Percentiles rank a stretch among this genome's conserved stretches.
Evolutionary conservation across 805 yeast genomes (phyloP).

Genomic region (Hanseniaspora meyeri): DNA sequence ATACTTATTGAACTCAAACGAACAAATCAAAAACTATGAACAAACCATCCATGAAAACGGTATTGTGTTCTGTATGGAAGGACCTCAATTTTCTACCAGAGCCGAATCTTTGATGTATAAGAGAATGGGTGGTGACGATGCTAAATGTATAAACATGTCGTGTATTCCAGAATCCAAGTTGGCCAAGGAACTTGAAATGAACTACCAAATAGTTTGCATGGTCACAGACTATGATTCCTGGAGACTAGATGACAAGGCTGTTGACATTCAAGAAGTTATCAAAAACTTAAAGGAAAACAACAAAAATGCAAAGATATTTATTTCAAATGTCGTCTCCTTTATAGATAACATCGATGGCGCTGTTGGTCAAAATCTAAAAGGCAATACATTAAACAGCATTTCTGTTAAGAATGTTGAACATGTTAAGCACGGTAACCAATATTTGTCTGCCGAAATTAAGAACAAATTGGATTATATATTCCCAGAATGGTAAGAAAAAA

Average conservation of each 20-base stretch:
- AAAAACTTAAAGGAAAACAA: conserved; percentile 80
- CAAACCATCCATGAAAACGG: conserved; percentile 47
- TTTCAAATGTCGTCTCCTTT: conserved; percentile 53
- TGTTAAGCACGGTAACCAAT: conserved; percentile 33
- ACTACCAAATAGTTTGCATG: conserved; percentile 98
- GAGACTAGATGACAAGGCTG: conserved; percentile 92
- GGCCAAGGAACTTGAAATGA: conserved; percentile 93
- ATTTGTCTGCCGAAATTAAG: conserved; percentile 58
- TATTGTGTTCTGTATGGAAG: conserved; percentile 94
- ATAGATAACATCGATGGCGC: conserved; percentile 47
- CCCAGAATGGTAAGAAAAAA: conserved; percentile 63
- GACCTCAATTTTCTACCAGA: conserved; percentile 93
- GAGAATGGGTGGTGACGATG: conserved; percentile 57
- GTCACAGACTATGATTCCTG: conserved; percentile 98
- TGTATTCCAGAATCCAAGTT: conserved; percentile 94
- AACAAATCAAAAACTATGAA: conserved; percentile 36
- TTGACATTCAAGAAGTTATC: conserved; percentile 93
- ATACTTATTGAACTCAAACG: conserved; percentile 48
- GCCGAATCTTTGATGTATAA: conserved; percentile 85
- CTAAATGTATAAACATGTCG: conserved; percentile 92
- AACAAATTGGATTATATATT: conserved; percentile 74
- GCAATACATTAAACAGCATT: conserved; percentile 69
- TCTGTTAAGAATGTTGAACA: conserved; percentile 39
- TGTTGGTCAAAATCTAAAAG: conserved; percentile 49
- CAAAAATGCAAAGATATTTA: conserved; percentile 70